phyloP scores from a whole-genome alignment of 2,329 filamentous ascomycete species.

The Colletotrichum magnum region DNA sequence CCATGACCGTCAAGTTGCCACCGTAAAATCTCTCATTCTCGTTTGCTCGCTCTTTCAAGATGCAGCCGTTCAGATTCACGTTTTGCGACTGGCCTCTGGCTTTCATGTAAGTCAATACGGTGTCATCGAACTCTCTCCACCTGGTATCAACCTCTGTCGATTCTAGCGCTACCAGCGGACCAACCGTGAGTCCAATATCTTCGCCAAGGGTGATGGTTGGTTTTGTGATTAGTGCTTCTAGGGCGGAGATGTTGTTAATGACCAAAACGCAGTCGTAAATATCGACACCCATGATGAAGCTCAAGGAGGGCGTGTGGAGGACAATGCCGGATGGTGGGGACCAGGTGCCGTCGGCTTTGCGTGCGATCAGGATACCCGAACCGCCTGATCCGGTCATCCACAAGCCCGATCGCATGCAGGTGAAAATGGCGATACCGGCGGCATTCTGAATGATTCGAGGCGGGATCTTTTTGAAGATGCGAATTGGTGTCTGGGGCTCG shows the following conservation, averaged over 20 bases:
- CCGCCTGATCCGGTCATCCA: slow-evolving; percentile 94
- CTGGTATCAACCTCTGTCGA: slow-evolving; percentile 65
- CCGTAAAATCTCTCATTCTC: slow-evolving; percentile 74
- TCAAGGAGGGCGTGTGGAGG: slow-evolving; percentile 89
- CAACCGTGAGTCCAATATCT: slow-evolving; percentile 82
- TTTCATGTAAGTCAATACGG: slow-evolving; percentile 72
- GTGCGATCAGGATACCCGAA: slow-evolving; percentile 87
- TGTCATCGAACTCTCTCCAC: slow-evolving; percentile 68
- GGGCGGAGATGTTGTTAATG: slow-evolving; percentile 87
- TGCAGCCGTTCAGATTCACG: slow-evolving; percentile 69
- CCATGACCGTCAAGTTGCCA: slow-evolving; percentile 64
- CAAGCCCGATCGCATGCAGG: slow-evolving; percentile 92
- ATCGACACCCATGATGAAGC: slow-evolving; percentile 92
- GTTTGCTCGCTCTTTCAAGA: slow-evolving; percentile 69
- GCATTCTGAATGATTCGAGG: slow-evolving; percentile 88
- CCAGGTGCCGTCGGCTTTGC: slow-evolving; percentile 90
- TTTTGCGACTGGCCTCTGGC: slow-evolving; percentile 68
- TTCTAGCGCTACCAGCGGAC: slow-evolving; percentile 76
- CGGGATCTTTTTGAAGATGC: slow-evolving; percentile 84
- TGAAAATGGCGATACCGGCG: slow-evolving; percentile 93
- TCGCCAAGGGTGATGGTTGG: slow-evolving; percentile 85
- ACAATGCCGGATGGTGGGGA: slow-evolving; percentile 92
- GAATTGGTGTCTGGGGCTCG: slow-evolving; percentile 65
- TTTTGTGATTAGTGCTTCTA: slow-evolving; percentile 83
- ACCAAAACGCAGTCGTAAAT: slow-evolving; percentile 97